These are phyloP conservation scores for Eimeria necatrix DNA, from an alignment of 169 alveolate genomes.

Conservation along the genomic window DNA sequence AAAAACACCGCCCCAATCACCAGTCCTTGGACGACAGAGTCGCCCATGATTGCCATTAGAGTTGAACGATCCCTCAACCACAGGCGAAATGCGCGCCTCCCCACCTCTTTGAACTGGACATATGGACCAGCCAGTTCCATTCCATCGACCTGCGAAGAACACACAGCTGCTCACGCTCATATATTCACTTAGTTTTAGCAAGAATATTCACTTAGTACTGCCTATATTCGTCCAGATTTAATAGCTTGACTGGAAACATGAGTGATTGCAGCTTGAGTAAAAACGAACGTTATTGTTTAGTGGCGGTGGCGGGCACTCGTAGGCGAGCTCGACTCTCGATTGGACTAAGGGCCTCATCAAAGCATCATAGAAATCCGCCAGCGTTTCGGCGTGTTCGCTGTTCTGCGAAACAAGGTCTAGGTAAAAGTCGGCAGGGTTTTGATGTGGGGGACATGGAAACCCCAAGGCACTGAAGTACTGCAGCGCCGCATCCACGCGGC, in stretches of 20 bases:
- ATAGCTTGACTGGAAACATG: no score
- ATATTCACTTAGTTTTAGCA: neutral
- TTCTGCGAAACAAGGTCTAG: constrained; percentile 60
- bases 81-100: constrained; percentile 55
- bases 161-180: neutral
- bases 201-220: no score
- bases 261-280: neutral
- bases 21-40: constrained; percentile 70
- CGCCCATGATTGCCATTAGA: constrained; percentile 66
- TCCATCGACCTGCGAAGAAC: constrained; percentile 25
- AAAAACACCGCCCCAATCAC: constrained; percentile 52
- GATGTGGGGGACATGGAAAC: constrained; percentile 81
- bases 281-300: neutral
- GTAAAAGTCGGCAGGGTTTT: constrained; percentile 85
- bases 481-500: constrained; percentile 84
- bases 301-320: constrained; percentile 43
- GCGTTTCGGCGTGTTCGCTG: constrained; percentile 23
- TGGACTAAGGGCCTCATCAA: constrained; percentile 46
- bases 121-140: constrained; percentile 41
- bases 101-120: constrained; percentile 28
- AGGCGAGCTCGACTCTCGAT: constrained; percentile 21
- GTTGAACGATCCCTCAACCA: constrained; percentile 69
- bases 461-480: constrained; percentile 80
- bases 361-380: constrained; percentile 54
- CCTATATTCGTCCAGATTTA: no score